Conservation (phyloP, 768 basidiomycete species). For the Collybiopsis confluens region DNA sequence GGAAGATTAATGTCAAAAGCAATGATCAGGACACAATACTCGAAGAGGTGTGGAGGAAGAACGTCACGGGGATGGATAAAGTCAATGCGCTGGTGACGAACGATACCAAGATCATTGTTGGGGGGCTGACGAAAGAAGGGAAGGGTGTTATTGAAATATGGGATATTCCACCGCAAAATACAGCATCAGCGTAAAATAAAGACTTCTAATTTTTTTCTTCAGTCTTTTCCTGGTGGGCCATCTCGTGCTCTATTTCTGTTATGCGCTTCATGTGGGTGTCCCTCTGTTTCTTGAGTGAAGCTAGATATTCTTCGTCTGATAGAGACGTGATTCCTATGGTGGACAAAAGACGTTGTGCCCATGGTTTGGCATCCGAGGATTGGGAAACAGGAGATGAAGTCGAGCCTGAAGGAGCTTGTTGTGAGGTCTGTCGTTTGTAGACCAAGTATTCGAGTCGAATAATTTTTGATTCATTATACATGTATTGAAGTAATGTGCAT, state of each 20-base stretch:
- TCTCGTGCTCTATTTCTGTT: conserved; percentile 46
- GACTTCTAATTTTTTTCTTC: neutral
- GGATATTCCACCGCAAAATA: conserved; percentile 23
- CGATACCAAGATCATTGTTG: conserved; percentile 48
- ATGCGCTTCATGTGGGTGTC: conserved; percentile 53
- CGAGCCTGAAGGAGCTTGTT: neutral
- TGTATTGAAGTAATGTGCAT: conserved; percentile 61
- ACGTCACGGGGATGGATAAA: conserved; percentile 45
- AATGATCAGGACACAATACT: conserved; percentile 34
- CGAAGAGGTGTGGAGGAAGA: conserved; percentile 41
- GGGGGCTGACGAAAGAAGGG: conserved; percentile 54
- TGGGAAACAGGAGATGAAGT: neutral
- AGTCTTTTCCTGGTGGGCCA: conserved; percentile 29
- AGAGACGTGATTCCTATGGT: conserved; percentile 52
- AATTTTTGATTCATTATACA: conserved; percentile 65
- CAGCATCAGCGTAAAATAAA: neutral
- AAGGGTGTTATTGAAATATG: conserved; percentile 66
- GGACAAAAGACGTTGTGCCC: conserved; percentile 36
- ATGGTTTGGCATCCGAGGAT: too few relatives aligned
- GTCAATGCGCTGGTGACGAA: conserved; percentile 59
- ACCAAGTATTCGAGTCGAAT: conserved; percentile 56
- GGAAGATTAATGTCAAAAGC: conserved; percentile 38
- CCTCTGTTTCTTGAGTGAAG: conserved; percentile 52
- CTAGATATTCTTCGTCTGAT: conserved; percentile 71
- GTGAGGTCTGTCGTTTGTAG: conserved; percentile 6